Conservation (phyloP, 768 basidiomycete species). For the Mycena albidolilacea region DNA sequence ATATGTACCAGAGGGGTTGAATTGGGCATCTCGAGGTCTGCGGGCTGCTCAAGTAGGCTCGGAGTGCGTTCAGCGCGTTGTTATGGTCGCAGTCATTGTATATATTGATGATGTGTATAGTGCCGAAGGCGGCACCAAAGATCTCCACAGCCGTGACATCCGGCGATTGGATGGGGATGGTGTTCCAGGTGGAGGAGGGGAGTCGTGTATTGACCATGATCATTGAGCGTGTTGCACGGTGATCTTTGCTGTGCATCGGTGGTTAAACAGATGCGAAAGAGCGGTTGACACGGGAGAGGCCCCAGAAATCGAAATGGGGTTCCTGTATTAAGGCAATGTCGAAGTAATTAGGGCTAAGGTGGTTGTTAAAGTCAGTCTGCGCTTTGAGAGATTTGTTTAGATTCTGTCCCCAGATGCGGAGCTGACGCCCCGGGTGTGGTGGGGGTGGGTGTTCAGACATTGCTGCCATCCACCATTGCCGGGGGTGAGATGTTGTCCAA, state of each 20-base stretch:
- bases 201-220: slow-evolving; percentile 26
- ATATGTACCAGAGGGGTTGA: no score
- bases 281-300: neutral
- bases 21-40: slow-evolving; percentile 19
- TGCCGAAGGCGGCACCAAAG: no score
- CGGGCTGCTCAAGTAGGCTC: slow-evolving; percentile 3
- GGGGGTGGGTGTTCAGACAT: no score
- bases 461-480: no score
- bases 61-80: slow-evolving; percentile 9
- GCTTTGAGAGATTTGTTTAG: no score
- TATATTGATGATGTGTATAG: slow-evolving; percentile 45
- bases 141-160: slow-evolving; percentile 46
- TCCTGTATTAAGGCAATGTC: no score
- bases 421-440: no score
- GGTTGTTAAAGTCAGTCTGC: no score
- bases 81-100: slow-evolving; percentile 42
- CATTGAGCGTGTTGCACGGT: slow-evolving; percentile 22
- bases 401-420: no score
- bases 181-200: neutral
- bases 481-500: no score
- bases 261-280: slow-evolving; percentile 47
- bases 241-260: slow-evolving; percentile 12
- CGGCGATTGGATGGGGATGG: slow-evolving; percentile 17
- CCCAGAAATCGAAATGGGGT: no score
- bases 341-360: no score